phyloP scores from a whole-genome alignment of 1,284 basidiomycete genomes.

The Fomitopsis betulina region DNA sequence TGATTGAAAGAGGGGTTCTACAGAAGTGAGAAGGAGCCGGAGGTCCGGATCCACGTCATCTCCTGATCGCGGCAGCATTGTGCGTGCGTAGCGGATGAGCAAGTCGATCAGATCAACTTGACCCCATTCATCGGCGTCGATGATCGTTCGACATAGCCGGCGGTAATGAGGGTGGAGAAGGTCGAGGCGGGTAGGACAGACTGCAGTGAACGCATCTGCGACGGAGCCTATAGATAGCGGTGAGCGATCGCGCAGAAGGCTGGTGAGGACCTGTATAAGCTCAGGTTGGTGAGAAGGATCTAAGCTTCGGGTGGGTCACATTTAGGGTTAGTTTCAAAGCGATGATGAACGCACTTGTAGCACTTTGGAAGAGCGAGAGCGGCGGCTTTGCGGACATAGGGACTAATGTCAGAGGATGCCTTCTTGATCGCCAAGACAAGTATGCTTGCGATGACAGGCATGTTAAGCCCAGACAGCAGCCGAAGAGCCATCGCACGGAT shows the following conservation, averaged over 20 bases:
- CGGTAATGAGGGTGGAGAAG: constrained; percentile 89
- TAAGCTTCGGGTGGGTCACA: constrained; percentile 44
- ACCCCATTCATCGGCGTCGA: constrained; percentile 96
- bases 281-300: constrained; percentile 69
- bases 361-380: constrained; percentile 87
- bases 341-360: constrained; percentile 52
- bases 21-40: constrained; percentile 68
- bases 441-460: constrained; percentile 83
- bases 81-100: constrained; percentile 78
- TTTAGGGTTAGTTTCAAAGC: neutral
- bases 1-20: constrained; percentile 78
- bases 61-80: constrained; percentile 76
- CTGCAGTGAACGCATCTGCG: constrained; percentile 77
- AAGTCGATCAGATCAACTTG: constrained; percentile 82
- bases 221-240: constrained; percentile 88
- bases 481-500: constrained; percentile 92
- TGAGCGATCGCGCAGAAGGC: constrained; percentile 78
- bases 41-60: constrained; percentile 72
- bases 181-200: constrained; percentile 83
- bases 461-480: constrained; percentile 89
- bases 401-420: constrained; percentile 85
- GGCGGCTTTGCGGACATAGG: constrained; percentile 91
- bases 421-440: constrained; percentile 90
- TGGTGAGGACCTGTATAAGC: constrained; percentile 71
- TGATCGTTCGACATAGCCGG: constrained; percentile 76